A percentile compares a stretch with the other conserved stretches of the same genome.
phyloP scores from a whole-genome alignment of 2,329 filamentous ascomycete genomes.

The Pezicula neosporulosa region DNA sequence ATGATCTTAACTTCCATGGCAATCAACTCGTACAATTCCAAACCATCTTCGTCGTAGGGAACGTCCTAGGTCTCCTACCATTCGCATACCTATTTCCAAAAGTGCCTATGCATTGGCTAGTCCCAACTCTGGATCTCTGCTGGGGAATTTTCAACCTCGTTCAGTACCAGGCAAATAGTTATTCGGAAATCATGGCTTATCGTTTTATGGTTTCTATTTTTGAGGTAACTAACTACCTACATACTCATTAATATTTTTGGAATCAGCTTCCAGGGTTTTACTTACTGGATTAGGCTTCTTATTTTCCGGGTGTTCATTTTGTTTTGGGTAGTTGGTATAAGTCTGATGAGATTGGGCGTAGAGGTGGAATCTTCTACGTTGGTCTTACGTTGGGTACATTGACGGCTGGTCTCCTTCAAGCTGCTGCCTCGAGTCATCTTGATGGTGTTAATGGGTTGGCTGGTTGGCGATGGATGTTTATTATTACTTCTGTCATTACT shows the following conservation, averaged over 20 bases:
- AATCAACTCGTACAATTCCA: slow-evolving; percentile 41
- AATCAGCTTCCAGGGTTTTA: background rate
- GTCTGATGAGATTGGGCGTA: slow-evolving; percentile 18
- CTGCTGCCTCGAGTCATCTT: slow-evolving; percentile 26
- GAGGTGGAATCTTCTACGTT: slow-evolving; percentile 8
- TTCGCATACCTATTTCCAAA: slow-evolving; percentile 20
- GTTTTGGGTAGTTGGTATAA: slow-evolving; percentile 28
- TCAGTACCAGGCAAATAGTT: slow-evolving; percentile 33
- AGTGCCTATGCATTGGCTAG: slow-evolving; percentile 16
- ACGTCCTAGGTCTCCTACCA: slow-evolving; percentile 16
- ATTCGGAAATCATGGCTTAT: slow-evolving; percentile 46
- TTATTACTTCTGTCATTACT: slow-evolving; percentile 24
- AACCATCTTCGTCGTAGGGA: slow-evolving; percentile 15
- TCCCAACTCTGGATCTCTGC: slow-evolving; percentile 15
- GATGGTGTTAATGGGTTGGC: slow-evolving; percentile 22
- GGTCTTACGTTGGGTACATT: slow-evolving; percentile 8
- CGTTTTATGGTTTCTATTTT: slow-evolving; percentile 51
- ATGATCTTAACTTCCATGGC: slow-evolving; percentile 42
- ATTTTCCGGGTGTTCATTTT: slow-evolving; percentile 29
- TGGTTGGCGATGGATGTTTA: slow-evolving; percentile 30
- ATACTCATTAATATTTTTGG: background rate
- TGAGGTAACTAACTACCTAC: slow-evolving; percentile 29
- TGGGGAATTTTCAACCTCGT: slow-evolving; percentile 20
- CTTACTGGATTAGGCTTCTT: slow-evolving; percentile 16
- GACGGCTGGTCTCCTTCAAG: slow-evolving; percentile 8